phyloP scores from a whole-genome alignment of 306 rosid species.

The Bauhinia variegata region DNA sequence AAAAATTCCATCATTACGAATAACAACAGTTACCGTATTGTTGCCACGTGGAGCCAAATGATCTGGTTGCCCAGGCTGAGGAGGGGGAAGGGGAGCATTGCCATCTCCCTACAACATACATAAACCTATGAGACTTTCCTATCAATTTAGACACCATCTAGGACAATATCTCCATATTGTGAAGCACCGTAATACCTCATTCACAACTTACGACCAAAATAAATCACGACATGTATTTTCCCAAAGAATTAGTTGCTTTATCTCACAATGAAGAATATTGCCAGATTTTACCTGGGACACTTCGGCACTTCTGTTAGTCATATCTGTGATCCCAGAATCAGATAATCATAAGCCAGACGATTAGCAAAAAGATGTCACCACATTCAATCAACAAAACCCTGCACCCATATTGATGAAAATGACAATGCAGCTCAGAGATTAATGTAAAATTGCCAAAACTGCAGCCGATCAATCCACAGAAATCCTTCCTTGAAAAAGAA shows the following conservation, averaged over 20 bases:
- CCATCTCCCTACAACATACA: slow-evolving; percentile 60
- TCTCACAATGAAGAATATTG: neutral
- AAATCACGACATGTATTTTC: neutral
- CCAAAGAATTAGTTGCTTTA: neutral
- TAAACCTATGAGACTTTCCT: slow-evolving; percentile 12
- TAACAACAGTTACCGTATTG: slow-evolving; percentile 60
- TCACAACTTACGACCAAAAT: neutral
- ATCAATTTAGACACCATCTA: neutral
- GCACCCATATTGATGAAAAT: slow-evolving; percentile 41
- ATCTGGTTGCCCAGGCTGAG: slow-evolving; percentile 53
- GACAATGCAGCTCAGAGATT: slow-evolving; percentile 37
- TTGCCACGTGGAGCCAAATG: slow-evolving; percentile 44
- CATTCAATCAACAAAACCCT: slow-evolving; percentile 41
- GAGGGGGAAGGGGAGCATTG: slow-evolving; percentile 46
- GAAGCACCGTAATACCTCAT: slow-evolving; percentile 16
- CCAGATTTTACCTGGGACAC: slow-evolving; percentile 55
- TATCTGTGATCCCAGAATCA: slow-evolving; percentile 67
- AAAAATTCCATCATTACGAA: slow-evolving; percentile 19
- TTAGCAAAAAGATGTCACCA: slow-evolving; percentile 40
- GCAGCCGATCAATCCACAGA: neutral
- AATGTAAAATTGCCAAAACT: too few relatives aligned
- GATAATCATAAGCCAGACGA: slow-evolving; percentile 46
- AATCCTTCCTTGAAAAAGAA: neutral
- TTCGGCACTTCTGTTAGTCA: slow-evolving; percentile 68
- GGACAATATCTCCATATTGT: neutral